Evolutionary conservation across 148 eudicot species (phyloP), one percentile per base, ranked within the genome.

Genomic region (Bassia scoparia): DNA sequence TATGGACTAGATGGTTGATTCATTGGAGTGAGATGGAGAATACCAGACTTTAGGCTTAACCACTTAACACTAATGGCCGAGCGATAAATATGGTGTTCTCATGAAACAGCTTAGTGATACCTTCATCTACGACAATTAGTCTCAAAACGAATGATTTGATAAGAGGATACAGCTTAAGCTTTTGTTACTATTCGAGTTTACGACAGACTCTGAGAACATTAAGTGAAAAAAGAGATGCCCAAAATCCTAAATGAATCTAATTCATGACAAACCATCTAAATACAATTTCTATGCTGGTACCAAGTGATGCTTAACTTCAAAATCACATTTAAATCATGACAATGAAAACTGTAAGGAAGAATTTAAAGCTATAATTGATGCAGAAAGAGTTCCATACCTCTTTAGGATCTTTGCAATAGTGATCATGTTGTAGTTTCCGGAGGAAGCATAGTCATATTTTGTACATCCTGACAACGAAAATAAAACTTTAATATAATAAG

Each of bases 391-490:
- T 11, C 16, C 16, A 14, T 65, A 55, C 64, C 66, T 38, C 54
- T n/a, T 63, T 50, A 53, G 33, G 23, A 23, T 46, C 7, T 5
- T n/a, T 27, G 70, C 65, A 38, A 41, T 52, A 67, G 11, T 58
- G 23, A 66, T 35, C 49, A 29, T 69, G 37, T 61, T 38, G 46
- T 3, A 4, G 55, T 31, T 56, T 67, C 44, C 16, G 1, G 23
- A 41, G 21, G 68, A 34, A 68, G 41, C 60, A 37, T 61, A 56
- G 24, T 41, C 70, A 38, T 41, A 31, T 50, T n/a, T 33, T 21
- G 69, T 50, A n/a, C 23, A 35, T 55, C 81, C 70, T 61, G 65
- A 48, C 48, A 77, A 54, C 69, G 26, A 77, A 44, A 71, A 26
- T n/a, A n/a, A n/a, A n/a, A n/a, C n/a, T n/a, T n/a, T n/a, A n/a